Evolutionary conservation across 352 stramenopile genomes (phyloP).

Genomic region (Phytophthora vignae): DNA sequence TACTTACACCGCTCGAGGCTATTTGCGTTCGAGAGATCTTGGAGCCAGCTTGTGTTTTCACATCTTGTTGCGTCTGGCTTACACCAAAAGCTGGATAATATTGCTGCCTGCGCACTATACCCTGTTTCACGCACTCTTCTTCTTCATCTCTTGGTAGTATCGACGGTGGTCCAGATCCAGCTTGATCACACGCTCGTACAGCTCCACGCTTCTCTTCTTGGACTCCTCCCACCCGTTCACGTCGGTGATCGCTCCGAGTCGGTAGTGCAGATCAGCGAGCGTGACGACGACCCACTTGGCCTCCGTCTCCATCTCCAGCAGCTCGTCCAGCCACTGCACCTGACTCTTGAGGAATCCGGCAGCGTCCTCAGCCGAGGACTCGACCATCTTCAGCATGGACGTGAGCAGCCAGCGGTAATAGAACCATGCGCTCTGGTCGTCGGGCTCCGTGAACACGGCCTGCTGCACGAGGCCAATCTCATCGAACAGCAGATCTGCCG

Average conservation of each 20-base stretch:
- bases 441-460: slow-evolving; percentile 98
- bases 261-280: slow-evolving; percentile 58
- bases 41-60: too few relatives aligned
- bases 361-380: slow-evolving; percentile 49
- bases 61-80: neutral
- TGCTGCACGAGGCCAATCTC: slow-evolving; percentile 92
- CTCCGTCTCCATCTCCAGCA: slow-evolving; percentile 84
- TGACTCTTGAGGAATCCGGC: slow-evolving; percentile 73
- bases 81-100: too few relatives aligned
- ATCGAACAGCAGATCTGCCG: slow-evolving; percentile 59
- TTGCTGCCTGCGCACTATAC: too few relatives aligned
- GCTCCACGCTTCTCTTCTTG: slow-evolving; percentile 49
- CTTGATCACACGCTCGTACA: slow-evolving; percentile 56
- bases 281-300: slow-evolving; percentile 82
- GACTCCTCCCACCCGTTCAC: slow-evolving; percentile 33
- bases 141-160: slow-evolving; percentile 73
- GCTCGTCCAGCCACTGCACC: slow-evolving; percentile 79
- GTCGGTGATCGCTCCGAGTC: slow-evolving; percentile 39
- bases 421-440: slow-evolving; percentile 99
- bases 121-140: slow-evolving; percentile 23
- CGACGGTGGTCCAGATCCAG: slow-evolving; percentile 69
- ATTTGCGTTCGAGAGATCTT: neutral
- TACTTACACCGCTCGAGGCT: too few relatives aligned
- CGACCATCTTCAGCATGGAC: slow-evolving; percentile 67
- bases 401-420: slow-evolving; percentile 96